These are phyloP conservation scores for Euphrasia confusa DNA, from an alignment of 257 asterid species.

Conservation along the genomic window DNA sequence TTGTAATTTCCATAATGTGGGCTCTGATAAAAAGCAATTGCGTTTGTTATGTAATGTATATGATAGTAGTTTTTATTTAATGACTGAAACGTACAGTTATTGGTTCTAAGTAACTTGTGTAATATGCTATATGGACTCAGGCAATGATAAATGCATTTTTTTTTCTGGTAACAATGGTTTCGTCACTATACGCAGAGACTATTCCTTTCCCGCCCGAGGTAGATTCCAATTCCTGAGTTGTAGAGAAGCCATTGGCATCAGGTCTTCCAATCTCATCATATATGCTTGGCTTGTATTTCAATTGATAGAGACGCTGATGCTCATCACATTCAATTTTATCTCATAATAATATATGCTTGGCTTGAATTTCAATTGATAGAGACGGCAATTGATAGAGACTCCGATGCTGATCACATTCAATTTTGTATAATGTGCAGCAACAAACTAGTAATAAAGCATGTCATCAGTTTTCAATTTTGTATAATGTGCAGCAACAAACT, in stretches of 20 bases:
- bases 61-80: too few species aligned
- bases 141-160: too few species aligned
- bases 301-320: background rate
- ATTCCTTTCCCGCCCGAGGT: background rate
- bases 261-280: constrained; percentile 5
- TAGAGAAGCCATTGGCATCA: constrained; percentile 10
- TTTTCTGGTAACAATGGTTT: constrained; percentile 3
- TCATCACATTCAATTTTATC: constrained; percentile 11
- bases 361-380: constrained; percentile 18
- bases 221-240: constrained; percentile 16
- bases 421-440: constrained; percentile 8
- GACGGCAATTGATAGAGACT: background rate
- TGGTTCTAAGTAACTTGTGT: too few species aligned
- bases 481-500: constrained; percentile 8
- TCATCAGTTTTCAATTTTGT: background rate
- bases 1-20: background rate
- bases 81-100: too few species aligned
- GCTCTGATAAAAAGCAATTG: too few species aligned
- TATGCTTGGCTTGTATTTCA: constrained; percentile 21
- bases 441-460: background rate
- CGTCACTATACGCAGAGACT: constrained; percentile 21
- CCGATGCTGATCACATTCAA: background rate
- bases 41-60: too few species aligned
- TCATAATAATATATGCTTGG: constrained; percentile 2
- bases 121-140: too few species aligned